Percentiles rank a stretch among this genome's conserved stretches.
Conservation (phyloP, 306 rosid species). For the Castanopsis chinensis region DNA sequence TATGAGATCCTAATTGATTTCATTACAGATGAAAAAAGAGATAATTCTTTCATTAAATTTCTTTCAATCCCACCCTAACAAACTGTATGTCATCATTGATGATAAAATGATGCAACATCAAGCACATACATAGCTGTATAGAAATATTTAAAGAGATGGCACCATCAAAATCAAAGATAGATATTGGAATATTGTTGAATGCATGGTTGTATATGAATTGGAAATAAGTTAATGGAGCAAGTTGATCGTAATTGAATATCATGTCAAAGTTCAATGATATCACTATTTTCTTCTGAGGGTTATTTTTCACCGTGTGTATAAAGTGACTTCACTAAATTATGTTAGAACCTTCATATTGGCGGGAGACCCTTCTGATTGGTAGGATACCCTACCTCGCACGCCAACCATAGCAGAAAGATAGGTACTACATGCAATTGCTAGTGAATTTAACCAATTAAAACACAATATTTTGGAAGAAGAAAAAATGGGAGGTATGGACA, state of each 20-base stretch:
- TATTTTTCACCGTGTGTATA: background rate
- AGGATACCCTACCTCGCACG: background rate
- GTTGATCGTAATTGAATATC: background rate
- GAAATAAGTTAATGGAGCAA: background rate
- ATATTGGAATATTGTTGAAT: background rate
- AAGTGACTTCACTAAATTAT: background rate
- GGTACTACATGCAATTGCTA: background rate
- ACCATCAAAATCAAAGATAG: background rate
- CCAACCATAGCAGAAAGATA: background rate
- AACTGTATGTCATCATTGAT: background rate
- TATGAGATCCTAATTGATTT: background rate
- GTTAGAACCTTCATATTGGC: background rate
- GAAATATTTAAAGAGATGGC: background rate
- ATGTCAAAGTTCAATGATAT: background rate
- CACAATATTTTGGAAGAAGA: background rate
- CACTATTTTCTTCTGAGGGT: background rate
- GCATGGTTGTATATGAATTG: background rate
- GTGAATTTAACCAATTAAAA: background rate
- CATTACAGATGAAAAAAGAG: background rate
- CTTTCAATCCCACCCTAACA: background rate
- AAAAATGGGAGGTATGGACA: background rate
- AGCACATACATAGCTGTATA: background rate
- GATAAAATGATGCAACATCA: background rate
- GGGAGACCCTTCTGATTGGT: background rate
- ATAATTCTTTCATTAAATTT: background rate